phyloP scores from a whole-genome alignment of 305 asterid species.

The Rubia balearica region DNA sequence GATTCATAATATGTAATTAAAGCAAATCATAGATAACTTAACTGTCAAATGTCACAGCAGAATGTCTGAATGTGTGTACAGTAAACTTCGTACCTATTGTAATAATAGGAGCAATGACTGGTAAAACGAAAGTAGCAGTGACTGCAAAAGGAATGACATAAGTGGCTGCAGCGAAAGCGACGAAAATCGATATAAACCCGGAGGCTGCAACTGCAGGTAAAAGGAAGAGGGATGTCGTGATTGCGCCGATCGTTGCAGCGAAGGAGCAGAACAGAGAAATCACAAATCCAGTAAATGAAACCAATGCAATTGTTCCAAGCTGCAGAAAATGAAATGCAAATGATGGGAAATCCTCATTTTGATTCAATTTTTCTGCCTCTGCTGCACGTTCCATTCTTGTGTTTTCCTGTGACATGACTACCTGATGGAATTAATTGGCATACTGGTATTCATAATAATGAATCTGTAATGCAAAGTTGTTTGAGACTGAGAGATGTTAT shows the following conservation, averaged over 20 bases:
- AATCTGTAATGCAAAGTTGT: no score
- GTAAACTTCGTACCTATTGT: neutral
- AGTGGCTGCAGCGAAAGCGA: neutral
- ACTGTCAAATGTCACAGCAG: neutral
- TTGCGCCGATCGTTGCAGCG: neutral
- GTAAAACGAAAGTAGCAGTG: neutral
- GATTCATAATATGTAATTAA: no score
- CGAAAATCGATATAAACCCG: neutral
- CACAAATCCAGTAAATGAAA: neutral
- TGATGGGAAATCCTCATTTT: neutral
- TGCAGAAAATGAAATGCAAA: neutral
- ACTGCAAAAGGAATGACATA: neutral
- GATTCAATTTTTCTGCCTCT: neutral
- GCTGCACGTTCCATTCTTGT: neutral
- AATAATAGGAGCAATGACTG: neutral
- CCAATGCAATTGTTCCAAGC: neutral
- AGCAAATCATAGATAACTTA: no score
- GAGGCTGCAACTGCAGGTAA: neutral
- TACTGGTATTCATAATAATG: no score
- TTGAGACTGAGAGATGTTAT: no score
- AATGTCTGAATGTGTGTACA: no score
- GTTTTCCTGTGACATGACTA: neutral
- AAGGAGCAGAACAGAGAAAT: neutral
- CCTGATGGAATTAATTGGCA: neutral
- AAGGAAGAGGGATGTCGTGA: neutral